Evolutionary conservation across 129 eudicot genomes (phyloP).

Genomic region (Rutidosis leptorrhynchoides): DNA sequence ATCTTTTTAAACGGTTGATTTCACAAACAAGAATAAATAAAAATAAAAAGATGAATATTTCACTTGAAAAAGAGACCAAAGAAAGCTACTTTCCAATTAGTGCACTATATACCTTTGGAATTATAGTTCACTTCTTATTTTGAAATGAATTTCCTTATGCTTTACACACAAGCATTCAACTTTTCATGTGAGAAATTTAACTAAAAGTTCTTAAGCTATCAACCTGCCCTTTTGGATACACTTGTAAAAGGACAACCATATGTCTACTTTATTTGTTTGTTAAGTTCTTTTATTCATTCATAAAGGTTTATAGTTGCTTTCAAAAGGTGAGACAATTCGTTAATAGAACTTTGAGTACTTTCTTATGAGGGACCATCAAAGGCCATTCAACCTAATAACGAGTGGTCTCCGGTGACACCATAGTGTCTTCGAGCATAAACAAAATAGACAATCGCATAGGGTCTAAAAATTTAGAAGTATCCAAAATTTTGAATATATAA

Average conservation of each 20-base stretch:
- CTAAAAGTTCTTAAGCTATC: constrained; percentile 22
- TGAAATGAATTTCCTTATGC: constrained; percentile 31
- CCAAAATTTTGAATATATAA: too few relatives aligned
- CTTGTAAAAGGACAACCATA: constrained; percentile 36
- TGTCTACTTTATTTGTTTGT: constrained; percentile 22
- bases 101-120: constrained; percentile 38
- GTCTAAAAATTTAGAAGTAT: too few relatives aligned
- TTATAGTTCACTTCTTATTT: constrained; percentile 26
- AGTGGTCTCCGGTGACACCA: too few relatives aligned
- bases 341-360: constrained; percentile 20
- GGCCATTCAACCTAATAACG: too few relatives aligned
- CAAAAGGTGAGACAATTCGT: constrained; percentile 50
- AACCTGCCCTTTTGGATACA: constrained; percentile 44
- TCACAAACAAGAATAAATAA: constrained; percentile 1
- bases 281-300: constrained; percentile 38
- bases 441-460: too few relatives aligned
- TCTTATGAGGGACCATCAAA: constrained; percentile 24
- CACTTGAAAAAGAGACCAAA: constrained; percentile 28
- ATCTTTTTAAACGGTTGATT: constrained; percentile 21
- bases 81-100: constrained; percentile 31
- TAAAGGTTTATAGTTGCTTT: constrained; percentile 30
- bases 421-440: too few relatives aligned
- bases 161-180: constrained; percentile 58
- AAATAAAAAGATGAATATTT: constrained; percentile 27
- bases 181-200: constrained; percentile 35